phyloP scores from a whole-genome alignment of 768 basidiomycete genomes.

The Suillus plorans region DNA sequence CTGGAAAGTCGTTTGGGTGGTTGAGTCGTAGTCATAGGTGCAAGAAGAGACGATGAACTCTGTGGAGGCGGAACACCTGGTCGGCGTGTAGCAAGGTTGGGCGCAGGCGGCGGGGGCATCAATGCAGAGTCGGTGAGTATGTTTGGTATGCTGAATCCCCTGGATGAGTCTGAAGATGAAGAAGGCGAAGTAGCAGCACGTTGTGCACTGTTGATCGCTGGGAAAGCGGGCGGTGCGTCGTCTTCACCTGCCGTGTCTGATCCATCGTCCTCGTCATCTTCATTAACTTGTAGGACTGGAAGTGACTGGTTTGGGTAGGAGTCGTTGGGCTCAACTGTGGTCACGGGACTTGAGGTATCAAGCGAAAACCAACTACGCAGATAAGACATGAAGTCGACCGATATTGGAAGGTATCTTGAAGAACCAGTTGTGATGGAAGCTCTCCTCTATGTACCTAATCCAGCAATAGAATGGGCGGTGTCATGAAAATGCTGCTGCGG shows the following conservation, averaged over 20 bases:
- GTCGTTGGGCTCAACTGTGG: neutral
- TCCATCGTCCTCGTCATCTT: conserved; percentile 35
- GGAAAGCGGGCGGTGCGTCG: conserved; percentile 73
- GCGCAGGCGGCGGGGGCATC: conserved; percentile 56
- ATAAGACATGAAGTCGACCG: conserved; percentile 40
- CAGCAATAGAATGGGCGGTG: neutral
- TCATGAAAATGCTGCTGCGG: no score
- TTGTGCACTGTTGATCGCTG: conserved; percentile 70
- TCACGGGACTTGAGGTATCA: conserved; percentile 18
- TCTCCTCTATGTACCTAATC: neutral
- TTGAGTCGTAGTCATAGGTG: conserved; percentile 64
- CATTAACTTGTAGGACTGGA: conserved; percentile 21
- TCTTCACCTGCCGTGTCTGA: conserved; percentile 46
- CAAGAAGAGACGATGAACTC: conserved; percentile 46
- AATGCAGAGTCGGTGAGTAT: conserved; percentile 46
- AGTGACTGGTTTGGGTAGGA: conserved; percentile 1
- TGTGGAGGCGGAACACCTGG: conserved; percentile 29
- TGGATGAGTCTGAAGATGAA: conserved; percentile 5
- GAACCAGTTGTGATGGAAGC: no score
- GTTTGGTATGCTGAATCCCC: conserved; percentile 15
- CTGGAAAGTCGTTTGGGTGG: conserved; percentile 57
- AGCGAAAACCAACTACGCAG: conserved; percentile 58
- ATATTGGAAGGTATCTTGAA: neutral
- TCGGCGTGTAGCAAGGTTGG: conserved; percentile 34
- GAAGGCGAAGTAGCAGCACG: conserved; percentile 39